Evolutionary conservation across 1,139 yeast genomes (phyloP).

Genomic region (Protomyces macrosporus): DNA sequence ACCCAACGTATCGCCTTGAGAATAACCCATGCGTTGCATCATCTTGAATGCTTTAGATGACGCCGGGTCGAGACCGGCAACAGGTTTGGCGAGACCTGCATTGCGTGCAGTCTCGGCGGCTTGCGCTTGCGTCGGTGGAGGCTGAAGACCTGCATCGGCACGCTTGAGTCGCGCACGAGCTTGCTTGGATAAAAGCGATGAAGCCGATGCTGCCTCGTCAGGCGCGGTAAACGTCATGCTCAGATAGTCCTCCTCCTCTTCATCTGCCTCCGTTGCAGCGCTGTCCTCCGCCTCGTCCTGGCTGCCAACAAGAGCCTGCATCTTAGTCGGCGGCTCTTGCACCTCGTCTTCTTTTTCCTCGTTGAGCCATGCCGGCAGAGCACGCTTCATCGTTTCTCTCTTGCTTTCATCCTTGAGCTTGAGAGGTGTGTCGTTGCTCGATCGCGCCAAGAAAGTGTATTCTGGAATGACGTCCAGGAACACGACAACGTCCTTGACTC

Average conservation of each 20-base stretch:
- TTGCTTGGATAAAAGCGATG: neutral
- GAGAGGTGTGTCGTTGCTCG: too few relatives aligned
- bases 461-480: too few relatives aligned
- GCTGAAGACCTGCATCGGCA: constrained; percentile 15
- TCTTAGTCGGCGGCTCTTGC: neutral
- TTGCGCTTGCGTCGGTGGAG: constrained; percentile 23
- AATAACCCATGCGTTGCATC: constrained; percentile 56
- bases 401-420: too few relatives aligned
- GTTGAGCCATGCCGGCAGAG: constrained; percentile 12
- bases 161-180: constrained; percentile 20
- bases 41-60: constrained; percentile 45
- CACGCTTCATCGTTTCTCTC: constrained; percentile 3
- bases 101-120: constrained; percentile 2
- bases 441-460: too few relatives aligned
- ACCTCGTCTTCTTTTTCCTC: neutral
- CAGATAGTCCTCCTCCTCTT: constrained; percentile 37
- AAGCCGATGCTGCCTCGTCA: constrained; percentile 33
- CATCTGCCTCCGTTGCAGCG: constrained; percentile 1
- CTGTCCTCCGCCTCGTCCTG: neutral
- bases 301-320: neutral
- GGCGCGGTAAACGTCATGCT: constrained; percentile 35
- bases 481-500: too few relatives aligned
- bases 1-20: constrained; percentile 47
- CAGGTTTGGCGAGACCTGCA: constrained; percentile 2
- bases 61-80: constrained; percentile 26